phyloP scores from a whole-genome alignment of 257 asterid species.

The Plantago major region DNA sequence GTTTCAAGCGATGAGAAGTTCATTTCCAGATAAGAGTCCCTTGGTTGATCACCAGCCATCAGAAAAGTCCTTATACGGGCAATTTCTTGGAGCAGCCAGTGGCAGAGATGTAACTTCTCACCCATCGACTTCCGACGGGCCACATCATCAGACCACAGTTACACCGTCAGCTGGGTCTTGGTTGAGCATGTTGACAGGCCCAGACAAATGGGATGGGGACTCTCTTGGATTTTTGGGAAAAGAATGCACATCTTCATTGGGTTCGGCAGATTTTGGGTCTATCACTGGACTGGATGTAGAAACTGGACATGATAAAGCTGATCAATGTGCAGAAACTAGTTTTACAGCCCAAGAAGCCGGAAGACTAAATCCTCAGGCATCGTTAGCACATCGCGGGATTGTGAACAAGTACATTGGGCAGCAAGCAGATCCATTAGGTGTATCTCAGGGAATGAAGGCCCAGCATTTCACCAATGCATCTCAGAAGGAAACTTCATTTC shows the following conservation, averaged over 20 bases:
- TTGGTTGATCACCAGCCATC: slow-evolving; percentile 32
- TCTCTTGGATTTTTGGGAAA: slow-evolving; percentile 30
- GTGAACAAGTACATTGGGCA: slow-evolving; percentile 18
- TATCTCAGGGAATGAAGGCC: slow-evolving; percentile 22
- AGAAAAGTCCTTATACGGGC: slow-evolving; percentile 28
- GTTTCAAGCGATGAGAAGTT: slow-evolving; percentile 22
- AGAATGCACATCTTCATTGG: slow-evolving; percentile 34
- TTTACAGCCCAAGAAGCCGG: slow-evolving; percentile 27
- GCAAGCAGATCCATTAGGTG: slow-evolving; percentile 23
- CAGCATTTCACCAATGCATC: slow-evolving; percentile 28
- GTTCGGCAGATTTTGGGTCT: slow-evolving; percentile 31
- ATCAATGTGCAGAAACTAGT: slow-evolving; percentile 31
- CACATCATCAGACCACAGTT: slow-evolving; percentile 23
- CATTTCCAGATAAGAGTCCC: slow-evolving; percentile 18
- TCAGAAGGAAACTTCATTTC: slow-evolving; percentile 26
- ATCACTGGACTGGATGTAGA: slow-evolving; percentile 26
- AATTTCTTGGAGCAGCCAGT: slow-evolving; percentile 17
- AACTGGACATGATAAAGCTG: slow-evolving; percentile 21
- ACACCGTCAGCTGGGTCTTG: slow-evolving; percentile 28
- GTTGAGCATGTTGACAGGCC: slow-evolving; percentile 35
- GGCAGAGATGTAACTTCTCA: slow-evolving; percentile 21
- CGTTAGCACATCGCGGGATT: slow-evolving; percentile 24
- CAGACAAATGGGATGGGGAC: slow-evolving; percentile 39
- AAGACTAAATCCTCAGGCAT: slow-evolving; percentile 29
- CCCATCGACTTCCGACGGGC: slow-evolving; percentile 28